Conservation (phyloP, 2,329 filamentous ascomycete species). For the Achaetomium macrosporum region DNA sequence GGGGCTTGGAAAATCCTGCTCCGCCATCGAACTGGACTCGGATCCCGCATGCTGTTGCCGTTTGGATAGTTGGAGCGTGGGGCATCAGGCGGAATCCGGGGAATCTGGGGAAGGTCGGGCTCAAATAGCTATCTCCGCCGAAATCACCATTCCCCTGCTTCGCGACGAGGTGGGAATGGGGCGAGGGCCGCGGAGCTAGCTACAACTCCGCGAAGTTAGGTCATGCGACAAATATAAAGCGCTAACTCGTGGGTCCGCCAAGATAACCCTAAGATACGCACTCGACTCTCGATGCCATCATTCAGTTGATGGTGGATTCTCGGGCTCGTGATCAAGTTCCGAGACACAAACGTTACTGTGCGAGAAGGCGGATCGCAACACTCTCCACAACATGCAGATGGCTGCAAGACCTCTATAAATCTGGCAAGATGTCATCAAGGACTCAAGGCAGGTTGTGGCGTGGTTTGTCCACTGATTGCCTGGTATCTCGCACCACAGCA, state of each 20-base stretch:
- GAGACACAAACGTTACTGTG: no score
- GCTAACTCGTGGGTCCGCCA: neutral
- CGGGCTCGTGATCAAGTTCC: no score
- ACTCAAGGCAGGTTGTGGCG: neutral
- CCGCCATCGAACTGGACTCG: neutral
- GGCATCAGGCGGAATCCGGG: neutral
- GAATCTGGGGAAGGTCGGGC: neutral
- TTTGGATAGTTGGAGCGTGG: neutral
- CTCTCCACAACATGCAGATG: neutral
- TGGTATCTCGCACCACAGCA: neutral
- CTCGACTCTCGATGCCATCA: no score
- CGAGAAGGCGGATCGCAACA: neutral
- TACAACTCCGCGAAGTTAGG: neutral
- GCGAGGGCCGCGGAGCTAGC: slow-evolving; percentile 3
- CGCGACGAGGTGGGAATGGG: neutral
- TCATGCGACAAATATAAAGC: neutral
- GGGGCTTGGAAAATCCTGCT: neutral
- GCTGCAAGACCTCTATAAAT: neutral
- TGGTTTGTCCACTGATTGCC: neutral
- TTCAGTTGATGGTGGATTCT: no score
- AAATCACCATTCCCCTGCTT: no score
- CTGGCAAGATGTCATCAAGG: neutral
- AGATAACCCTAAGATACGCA: neutral
- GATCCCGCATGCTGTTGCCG: neutral
- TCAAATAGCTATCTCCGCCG: slow-evolving; percentile 5